A percentile compares a stretch with the other conserved stretches of the same genome.
phyloP scores from a whole-genome alignment of 495 filamentous ascomycete species.

The Neurospora terricola region DNA sequence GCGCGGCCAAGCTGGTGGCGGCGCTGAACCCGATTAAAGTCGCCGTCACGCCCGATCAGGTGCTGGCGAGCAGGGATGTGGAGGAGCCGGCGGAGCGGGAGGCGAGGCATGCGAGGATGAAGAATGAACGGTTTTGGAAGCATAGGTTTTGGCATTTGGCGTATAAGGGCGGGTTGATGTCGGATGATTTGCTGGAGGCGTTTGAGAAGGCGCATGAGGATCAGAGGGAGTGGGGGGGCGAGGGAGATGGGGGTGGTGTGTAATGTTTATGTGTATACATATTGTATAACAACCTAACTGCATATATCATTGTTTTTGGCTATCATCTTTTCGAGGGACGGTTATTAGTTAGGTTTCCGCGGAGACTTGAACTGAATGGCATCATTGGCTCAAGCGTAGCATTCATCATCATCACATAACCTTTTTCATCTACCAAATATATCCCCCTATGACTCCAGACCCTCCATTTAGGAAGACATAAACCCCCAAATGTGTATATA shows the following conservation, averaged over 20 bases:
- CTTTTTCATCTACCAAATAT: background rate
- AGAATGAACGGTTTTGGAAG: conserved; percentile 20
- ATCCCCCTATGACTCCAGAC: background rate
- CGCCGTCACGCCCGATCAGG: conserved; percentile 6
- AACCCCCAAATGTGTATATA: no score
- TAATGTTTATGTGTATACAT: background rate
- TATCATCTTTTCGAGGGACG: background rate
- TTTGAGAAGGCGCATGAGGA: background rate
- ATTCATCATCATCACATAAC: background rate
- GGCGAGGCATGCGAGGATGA: conserved; percentile 10
- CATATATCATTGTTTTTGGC: background rate
- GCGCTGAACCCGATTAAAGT: conserved; percentile 13
- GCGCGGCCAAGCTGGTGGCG: conserved; percentile 24
- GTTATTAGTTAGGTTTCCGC: background rate
- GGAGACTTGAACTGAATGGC: background rate
- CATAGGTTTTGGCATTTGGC: conserved; percentile 37
- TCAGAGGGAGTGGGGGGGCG: background rate
- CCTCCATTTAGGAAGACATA: background rate
- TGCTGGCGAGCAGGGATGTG: conserved; percentile 6
- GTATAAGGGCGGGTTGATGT: conserved; percentile 20
- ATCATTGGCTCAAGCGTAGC: background rate
- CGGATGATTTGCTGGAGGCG: conserved; percentile 3
- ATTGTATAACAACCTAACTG: background rate
- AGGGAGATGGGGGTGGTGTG: background rate
- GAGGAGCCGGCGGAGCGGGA: background rate